Evolutionary conservation across 345 rosid genomes (phyloP).

Genomic region (Camelina neglecta): DNA sequence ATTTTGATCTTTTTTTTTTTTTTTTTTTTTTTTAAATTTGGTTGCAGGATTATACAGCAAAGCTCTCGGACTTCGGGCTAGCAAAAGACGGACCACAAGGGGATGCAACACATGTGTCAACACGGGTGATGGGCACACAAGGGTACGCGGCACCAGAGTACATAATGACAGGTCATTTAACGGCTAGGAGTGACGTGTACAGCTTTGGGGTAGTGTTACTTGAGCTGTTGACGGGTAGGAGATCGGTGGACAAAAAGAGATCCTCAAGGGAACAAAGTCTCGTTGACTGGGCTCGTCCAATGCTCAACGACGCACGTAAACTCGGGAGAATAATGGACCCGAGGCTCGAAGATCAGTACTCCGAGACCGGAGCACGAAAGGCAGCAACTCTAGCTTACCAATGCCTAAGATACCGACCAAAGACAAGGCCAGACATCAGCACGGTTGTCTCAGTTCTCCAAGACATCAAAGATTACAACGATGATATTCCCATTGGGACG

Average conservation of each 20-base stretch:
- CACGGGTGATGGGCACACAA: slow-evolving; percentile 92
- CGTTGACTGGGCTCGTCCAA: slow-evolving; percentile 72
- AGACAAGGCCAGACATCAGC: slow-evolving; percentile 71
- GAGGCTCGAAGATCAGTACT: slow-evolving; percentile 85
- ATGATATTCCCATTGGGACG: slow-evolving; percentile 48
- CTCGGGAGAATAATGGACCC: slow-evolving; percentile 81
- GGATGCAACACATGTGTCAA: slow-evolving; percentile 83
- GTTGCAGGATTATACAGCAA: slow-evolving; percentile 72
- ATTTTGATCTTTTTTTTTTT: neutral
- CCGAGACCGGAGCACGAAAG: slow-evolving; percentile 69
- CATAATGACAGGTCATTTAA: slow-evolving; percentile 88
- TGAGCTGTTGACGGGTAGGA: slow-evolving; percentile 66
- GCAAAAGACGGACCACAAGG: slow-evolving; percentile 97
- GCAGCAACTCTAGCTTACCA: slow-evolving; percentile 82
- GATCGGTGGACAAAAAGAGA: slow-evolving; percentile 61
- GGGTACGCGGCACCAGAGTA: slow-evolving; percentile 97
- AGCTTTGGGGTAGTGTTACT: slow-evolving; percentile 73
- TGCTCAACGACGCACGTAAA: slow-evolving; percentile 67
- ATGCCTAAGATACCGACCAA: slow-evolving; percentile 79
- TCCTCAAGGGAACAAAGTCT: slow-evolving; percentile 57
- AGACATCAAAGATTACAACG: slow-evolving; percentile 55
- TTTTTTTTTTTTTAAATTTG: neutral
- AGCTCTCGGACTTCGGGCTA: slow-evolving; percentile 86
- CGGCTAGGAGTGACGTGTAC: slow-evolving; percentile 75
- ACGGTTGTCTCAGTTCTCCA: slow-evolving; percentile 61